Conservation (phyloP, 352 stramenopile genomes). For the Pythium pectinolyticum region DNA sequence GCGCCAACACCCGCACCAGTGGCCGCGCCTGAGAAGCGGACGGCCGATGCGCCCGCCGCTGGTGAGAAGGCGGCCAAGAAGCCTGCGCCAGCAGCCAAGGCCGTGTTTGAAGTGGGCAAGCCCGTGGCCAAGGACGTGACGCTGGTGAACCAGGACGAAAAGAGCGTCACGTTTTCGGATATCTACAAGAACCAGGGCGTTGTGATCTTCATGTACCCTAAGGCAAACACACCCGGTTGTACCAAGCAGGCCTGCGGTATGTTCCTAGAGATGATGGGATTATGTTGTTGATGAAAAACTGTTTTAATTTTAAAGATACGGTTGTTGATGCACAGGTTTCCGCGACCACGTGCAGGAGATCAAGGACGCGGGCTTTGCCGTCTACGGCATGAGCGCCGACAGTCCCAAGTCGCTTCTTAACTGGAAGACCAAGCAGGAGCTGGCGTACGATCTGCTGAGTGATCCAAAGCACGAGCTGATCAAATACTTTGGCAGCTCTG, state of each 20-base stretch:
- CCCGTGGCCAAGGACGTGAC: slow-evolving; percentile 59
- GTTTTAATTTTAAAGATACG: background rate
- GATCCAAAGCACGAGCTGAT: slow-evolving; percentile 83
- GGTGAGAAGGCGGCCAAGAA: slow-evolving; percentile 45
- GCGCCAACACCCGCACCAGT: slow-evolving; percentile 32
- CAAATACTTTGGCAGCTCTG: slow-evolving; percentile 85
- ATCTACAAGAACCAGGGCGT: slow-evolving; percentile 77
- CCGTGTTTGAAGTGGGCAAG: slow-evolving; percentile 42
- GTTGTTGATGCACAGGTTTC: slow-evolving; percentile 51
- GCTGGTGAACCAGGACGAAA: slow-evolving; percentile 71
- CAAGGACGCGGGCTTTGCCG: slow-evolving; percentile 71
- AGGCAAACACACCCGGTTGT: slow-evolving; percentile 84
- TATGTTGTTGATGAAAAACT: no score
- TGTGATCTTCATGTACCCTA: slow-evolving; percentile 90
- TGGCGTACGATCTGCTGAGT: slow-evolving; percentile 81
- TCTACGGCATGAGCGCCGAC: slow-evolving; percentile 82
- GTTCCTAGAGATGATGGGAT: no score
- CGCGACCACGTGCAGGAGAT: slow-evolving; percentile 83
- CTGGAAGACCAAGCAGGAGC: slow-evolving; percentile 79
- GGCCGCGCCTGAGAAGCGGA: slow-evolving; percentile 43
- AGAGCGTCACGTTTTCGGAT: slow-evolving; percentile 56
- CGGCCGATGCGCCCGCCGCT: slow-evolving; percentile 24
- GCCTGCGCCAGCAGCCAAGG: slow-evolving; percentile 26
- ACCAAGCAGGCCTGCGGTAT: slow-evolving; percentile 86
- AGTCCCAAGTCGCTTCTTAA: slow-evolving; percentile 65